Evolutionary conservation across 768 basidiomycete species (phyloP).

Genomic region (Termitomyces heimii): DNA sequence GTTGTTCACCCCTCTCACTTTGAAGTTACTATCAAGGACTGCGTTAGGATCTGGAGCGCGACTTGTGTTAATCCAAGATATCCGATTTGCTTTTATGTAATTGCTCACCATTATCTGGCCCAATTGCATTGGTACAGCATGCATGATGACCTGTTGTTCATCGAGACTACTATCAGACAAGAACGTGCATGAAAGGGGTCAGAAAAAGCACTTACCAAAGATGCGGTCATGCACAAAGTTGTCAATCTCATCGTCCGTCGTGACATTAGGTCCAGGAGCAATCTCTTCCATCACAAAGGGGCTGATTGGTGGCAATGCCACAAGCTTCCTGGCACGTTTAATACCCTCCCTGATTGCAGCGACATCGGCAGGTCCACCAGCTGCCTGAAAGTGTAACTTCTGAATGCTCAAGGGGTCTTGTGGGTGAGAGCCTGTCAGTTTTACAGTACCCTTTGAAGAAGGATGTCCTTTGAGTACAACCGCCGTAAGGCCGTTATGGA

Average conservation of each 20-base stretch:
- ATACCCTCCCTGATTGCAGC: conserved; percentile 21
- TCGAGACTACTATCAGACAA: not conserved
- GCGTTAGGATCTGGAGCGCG: conserved; percentile 17
- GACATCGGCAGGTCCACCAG: conserved; percentile 18
- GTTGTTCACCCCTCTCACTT: conserved; percentile 21
- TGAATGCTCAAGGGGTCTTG: conserved; percentile 24
- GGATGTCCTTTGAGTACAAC: conserved; percentile 23
- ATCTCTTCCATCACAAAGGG: conserved; percentile 16
- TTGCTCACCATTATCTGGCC: conserved; percentile 17
- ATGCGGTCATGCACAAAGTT: conserved; percentile 18
- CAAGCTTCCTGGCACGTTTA: conserved; percentile 16
- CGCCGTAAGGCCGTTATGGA: conserved; percentile 18
- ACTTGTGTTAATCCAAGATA: not conserved
- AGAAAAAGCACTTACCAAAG: conserved; percentile 14
- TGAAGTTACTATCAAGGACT: conserved; percentile 24
- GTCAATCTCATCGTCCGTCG: conserved; percentile 18
- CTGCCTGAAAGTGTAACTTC: conserved; percentile 22
- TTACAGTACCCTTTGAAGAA: conserved; percentile 24
- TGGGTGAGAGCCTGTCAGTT: conserved; percentile 22
- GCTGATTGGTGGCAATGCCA: conserved; percentile 12
- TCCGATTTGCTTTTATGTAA: not conserved
- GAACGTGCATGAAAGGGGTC: not conserved
- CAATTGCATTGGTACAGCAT: conserved; percentile 26
- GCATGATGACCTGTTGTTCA: conserved; percentile 21
- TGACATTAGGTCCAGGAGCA: conserved; percentile 15